Evolutionary conservation across 73 alveolate species (phyloP).

Genomic region (Paramecium sexaurelia): DNA sequence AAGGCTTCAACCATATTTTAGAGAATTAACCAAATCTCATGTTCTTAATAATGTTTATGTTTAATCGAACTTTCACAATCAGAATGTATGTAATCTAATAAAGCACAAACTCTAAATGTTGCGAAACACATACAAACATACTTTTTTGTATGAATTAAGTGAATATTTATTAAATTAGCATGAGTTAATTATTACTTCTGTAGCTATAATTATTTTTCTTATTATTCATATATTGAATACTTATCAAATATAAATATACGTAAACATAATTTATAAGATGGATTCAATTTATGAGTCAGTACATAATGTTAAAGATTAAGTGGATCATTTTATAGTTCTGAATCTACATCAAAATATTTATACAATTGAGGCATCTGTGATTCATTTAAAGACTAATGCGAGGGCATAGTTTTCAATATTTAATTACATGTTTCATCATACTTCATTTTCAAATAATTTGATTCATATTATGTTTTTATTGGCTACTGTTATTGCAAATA

Average conservation of each 20-base stretch:
- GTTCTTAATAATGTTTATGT: not conserved
- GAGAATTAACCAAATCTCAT: constrained; percentile 10
- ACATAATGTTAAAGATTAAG: not conserved
- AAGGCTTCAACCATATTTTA: constrained; percentile 24
- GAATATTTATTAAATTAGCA: constrained; percentile 43
- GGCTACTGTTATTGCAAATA: not conserved
- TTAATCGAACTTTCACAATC: not conserved
- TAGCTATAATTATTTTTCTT: not conserved
- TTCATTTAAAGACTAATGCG: constrained; percentile 42
- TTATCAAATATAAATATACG: not conserved
- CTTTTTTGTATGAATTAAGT: constrained; percentile 44
- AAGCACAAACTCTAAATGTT: constrained; percentile 6
- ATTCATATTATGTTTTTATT: constrained; percentile 9
- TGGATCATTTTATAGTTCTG: not conserved
- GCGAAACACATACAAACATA: constrained; percentile 39
- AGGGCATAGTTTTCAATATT: constrained; percentile 8
- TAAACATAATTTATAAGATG: not conserved
- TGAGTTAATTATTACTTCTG: constrained; percentile 3
- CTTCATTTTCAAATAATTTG: not conserved
- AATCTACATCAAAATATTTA: constrained; percentile 26
- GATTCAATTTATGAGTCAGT: constrained; percentile 45
- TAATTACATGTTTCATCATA: not conserved
- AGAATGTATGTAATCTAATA: constrained; percentile 16
- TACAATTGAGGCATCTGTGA: constrained; percentile 20
- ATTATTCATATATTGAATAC: not conserved